Base-by-base conservation (phyloP, 116 monocot species). In the Phalaenopsis hybrid region DNA sequence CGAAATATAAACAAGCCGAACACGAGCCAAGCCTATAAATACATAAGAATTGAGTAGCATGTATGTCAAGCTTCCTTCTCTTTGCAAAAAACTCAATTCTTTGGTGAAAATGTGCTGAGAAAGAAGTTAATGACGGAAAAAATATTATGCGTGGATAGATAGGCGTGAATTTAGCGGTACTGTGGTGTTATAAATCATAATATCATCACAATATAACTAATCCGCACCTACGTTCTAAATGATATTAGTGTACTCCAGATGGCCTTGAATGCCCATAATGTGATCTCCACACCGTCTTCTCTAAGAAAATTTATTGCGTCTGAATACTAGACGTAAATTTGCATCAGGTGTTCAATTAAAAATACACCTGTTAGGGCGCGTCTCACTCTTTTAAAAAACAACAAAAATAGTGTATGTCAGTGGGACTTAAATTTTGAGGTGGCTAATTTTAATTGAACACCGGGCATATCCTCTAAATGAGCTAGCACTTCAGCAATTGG, bases 261-360 rank as follows among this genome's bases (percentile, higher is more conserved):
- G 89, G 58, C 89, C 89, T 70, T 89, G 89, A 28, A 89, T 85
- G 33, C 89, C 89, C 89, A 89, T 89, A 12, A 82, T 78, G 67
- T 85, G 85, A 28, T 85, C 82, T 17, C 86, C 81, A 33, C 76
- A 87, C 4, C 0, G 89, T 89, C 76, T 82, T 84, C 51, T 89
- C 82, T 0, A 31, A 31, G 31, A 31, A 31, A 31, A 31, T 31
- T 31, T 31, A 0, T 31, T 31, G 31, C 31, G 0, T 31, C 31
- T 0, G 31, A 31, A 31, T 0, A 31, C 31, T 31, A 31, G 31
- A 31, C 31, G 31, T 31, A 31, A 31, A 31, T 31, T 31, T 31
- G 31, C 31, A 31, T 31, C 31, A 0, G 31, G 0, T 31, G 31
- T 31, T 31, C 31, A 31, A 31, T 0, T 31, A 0, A 31, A 31